Conservation (phyloP, 2,329 filamentous ascomycete species). For the Fonsecaea nubica region DNA sequence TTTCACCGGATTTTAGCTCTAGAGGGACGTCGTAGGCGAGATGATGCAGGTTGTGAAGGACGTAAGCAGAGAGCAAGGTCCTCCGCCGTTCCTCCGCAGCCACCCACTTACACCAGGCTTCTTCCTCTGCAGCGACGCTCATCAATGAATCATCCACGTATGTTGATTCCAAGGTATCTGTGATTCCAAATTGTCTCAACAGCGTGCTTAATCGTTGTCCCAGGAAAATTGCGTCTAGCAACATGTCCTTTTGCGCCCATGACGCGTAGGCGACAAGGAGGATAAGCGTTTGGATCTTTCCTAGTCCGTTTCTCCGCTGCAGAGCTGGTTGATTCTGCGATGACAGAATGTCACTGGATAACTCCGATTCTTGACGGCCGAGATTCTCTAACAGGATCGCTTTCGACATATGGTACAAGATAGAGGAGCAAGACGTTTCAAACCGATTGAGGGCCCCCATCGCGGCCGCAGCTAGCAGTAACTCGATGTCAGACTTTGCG, state of each 20-base stretch:
- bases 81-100: conserved; percentile 29
- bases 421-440: conserved; percentile 48
- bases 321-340: neutral
- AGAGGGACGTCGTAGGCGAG: conserved; percentile 36
- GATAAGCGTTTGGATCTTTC: conserved; percentile 19
- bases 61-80: conserved; percentile 35
- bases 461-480: conserved; percentile 71
- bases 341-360: conserved; percentile 8
- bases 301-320: conserved; percentile 4
- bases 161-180: conserved; percentile 60
- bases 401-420: conserved; percentile 62
- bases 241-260: conserved; percentile 40
- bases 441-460: conserved; percentile 61
- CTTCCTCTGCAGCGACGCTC: conserved; percentile 49
- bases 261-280: conserved; percentile 24
- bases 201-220: conserved; percentile 25
- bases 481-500: conserved; percentile 69
- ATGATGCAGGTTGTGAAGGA: conserved; percentile 36
- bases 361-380: conserved; percentile 4
- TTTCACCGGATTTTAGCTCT: conserved; percentile 31
- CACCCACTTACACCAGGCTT: conserved; percentile 44
- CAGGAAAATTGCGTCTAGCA: conserved; percentile 26
- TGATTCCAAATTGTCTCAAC: conserved; percentile 57
- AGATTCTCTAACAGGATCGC: conserved; percentile 69
- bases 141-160: neutral